Percentiles rank a stretch among this genome's conserved stretches.
Conservation (phyloP, 371 early-diverging fungal genomes). For the Mucor piriformis region DNA sequence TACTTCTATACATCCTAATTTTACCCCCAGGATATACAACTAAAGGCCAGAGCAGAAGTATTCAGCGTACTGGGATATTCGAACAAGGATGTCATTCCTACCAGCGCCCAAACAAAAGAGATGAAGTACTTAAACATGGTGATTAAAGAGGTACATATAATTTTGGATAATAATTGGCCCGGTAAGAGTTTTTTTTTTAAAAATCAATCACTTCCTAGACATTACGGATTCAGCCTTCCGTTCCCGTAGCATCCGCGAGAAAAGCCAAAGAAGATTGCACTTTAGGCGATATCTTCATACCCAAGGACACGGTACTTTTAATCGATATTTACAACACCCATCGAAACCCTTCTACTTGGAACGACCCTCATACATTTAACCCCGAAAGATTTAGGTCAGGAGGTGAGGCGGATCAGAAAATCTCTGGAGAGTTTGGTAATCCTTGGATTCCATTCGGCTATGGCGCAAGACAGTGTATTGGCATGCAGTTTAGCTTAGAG, state of each 20-base stretch:
- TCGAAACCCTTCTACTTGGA: conserved; percentile 38
- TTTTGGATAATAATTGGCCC: too few relatives aligned
- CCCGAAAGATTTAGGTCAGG: conserved; percentile 53
- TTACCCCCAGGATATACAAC: conserved; percentile 15
- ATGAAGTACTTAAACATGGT: conserved; percentile 50
- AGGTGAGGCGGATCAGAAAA: conserved; percentile 29
- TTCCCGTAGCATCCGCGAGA: conserved; percentile 3
- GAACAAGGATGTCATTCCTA: conserved; percentile 15
- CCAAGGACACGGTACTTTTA: conserved; percentile 14
- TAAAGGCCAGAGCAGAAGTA: conserved; percentile 12
- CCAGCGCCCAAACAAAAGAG: conserved; percentile 38
- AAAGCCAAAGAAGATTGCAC: conserved; percentile 12
- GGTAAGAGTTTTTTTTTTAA: too few relatives aligned
- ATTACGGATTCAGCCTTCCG: conserved; percentile 5
- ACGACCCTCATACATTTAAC: conserved; percentile 42
- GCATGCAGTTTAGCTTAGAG: conserved; percentile 58
- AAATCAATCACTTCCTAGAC: too few relatives aligned
- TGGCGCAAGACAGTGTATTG: conserved; percentile 60
- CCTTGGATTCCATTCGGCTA: conserved; percentile 56
- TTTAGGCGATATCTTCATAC: conserved; percentile 4
- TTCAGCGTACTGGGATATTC: conserved; percentile 11
- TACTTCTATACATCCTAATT: too few relatives aligned
- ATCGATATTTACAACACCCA: conserved; percentile 17
- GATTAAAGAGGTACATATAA: conserved; percentile 32
- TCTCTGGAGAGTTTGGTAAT: conserved; percentile 13